phyloP scores from a whole-genome alignment of 306 rosid species.

The Cajanus cajan region DNA sequence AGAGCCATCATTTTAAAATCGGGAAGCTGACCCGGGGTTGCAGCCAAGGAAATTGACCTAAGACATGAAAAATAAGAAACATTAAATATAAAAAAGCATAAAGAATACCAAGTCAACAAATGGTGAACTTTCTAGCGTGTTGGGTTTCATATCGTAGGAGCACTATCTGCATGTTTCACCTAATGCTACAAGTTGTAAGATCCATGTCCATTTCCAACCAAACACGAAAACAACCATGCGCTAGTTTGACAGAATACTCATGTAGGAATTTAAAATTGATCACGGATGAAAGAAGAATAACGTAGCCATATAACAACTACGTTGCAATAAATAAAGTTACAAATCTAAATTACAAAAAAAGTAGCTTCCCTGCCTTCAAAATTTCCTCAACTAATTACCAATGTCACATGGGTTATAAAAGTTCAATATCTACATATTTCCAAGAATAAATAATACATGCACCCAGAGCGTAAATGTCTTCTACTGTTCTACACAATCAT shows the following conservation, averaged over 20 bases:
- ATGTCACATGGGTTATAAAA: background rate
- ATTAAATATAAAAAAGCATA: background rate
- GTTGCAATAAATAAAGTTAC: background rate
- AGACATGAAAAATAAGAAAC: conserved; percentile 11
- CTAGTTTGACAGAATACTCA: background rate
- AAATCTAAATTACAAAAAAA: background rate
- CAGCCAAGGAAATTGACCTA: conserved; percentile 90
- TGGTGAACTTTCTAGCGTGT: background rate
- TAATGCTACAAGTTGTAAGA: background rate
- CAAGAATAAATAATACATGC: background rate
- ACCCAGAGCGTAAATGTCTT: too few relatives aligned
- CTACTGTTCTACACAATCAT: background rate
- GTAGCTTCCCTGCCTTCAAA: background rate
- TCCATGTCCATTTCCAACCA: background rate
- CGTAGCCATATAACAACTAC: background rate
- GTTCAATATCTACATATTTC: background rate
- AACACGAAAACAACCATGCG: background rate
- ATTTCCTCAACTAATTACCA: background rate
- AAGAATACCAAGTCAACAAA: background rate
- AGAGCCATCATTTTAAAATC: conserved; percentile 70
- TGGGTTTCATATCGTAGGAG: background rate
- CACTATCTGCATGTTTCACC: background rate
- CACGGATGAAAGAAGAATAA: background rate
- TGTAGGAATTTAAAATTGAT: background rate
- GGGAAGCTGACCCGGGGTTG: conserved; percentile 76